Conservation (phyloP, 805 yeast genomes). For the Candida dajiaensis region DNA sequence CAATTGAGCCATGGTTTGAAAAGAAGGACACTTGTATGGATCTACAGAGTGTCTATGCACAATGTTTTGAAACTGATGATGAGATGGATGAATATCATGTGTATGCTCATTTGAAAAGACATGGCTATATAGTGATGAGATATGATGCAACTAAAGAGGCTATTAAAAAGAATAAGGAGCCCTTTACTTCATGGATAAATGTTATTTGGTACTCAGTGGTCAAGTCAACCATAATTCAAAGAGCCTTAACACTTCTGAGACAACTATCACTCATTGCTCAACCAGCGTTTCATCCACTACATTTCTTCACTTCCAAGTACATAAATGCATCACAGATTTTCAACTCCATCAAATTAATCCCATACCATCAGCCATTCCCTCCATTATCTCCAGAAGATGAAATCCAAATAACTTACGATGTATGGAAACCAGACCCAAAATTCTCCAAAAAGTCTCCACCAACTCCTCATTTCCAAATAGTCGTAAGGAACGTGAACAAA, state of each 20-base stretch:
- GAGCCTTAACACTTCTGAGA: not conserved
- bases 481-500: conserved; percentile 44
- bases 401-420: conserved; percentile 40
- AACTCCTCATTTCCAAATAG: conserved; percentile 68
- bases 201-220: not conserved
- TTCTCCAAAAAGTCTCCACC: conserved; percentile 71
- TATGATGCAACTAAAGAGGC: conserved; percentile 10
- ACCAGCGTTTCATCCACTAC: conserved; percentile 12
- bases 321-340: conserved; percentile 26
- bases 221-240: not conserved
- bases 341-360: conserved; percentile 25
- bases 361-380: conserved; percentile 16
- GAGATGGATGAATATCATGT: conserved; percentile 55
- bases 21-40: conserved; percentile 39
- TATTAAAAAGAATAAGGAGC: not conserved
- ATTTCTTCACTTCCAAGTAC: conserved; percentile 17
- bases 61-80: conserved; percentile 35
- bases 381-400: conserved; percentile 1
- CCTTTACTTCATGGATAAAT: not conserved
- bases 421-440: conserved; percentile 77
- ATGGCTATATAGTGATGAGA: conserved; percentile 63
- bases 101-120: conserved; percentile 67
- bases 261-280: conserved; percentile 5
- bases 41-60: conserved; percentile 57
- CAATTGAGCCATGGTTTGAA: conserved; percentile 36